Base-by-base conservation (phyloP, 2,329 filamentous ascomycete genomes). In the Geosmithia morbida region DNA sequence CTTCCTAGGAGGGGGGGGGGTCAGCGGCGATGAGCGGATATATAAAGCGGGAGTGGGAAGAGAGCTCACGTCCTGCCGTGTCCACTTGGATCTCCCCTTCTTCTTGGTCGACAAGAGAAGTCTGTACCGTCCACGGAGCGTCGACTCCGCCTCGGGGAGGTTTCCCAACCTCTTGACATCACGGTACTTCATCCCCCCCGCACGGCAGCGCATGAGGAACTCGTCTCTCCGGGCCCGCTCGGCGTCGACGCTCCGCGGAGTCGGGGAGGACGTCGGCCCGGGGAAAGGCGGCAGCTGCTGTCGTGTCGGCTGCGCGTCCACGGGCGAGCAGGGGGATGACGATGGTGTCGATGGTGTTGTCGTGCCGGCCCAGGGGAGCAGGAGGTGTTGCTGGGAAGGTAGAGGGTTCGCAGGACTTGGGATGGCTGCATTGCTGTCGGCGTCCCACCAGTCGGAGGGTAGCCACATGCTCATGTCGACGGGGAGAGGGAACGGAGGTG, bases 81-180 rank as follows among this genome's bases (percentile, higher is more conserved):
- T 68, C 83, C 83, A 88, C 49, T 71, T 62, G 0, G 84, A 83
- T 59, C 76, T 79, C 7, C 85, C 68, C 48, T 77, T 69, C 33
- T 72, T 67, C 54, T 77, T 77, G 13, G 64, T 62, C 64, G 85
- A 86, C 11, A 26, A n/a, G 20, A 87, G 60, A 2, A 72, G 77
- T 4, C 84, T 69, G 53, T 75, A 79, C 0, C 83, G 72, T 0
- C 85, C 85, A 14, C 85, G 72, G 39, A 89, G 67, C 1, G 85
- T 88, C 11, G 82, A 84, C 61, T 86, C 83, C 1, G 81, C 79
- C 54, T 85, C 80, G 0, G 58, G 61, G 52, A 81, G 81, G 1
- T 67, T 63, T 14, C 79, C 75, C 17, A 63, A 56, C 7, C 57
- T 54, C 39, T 72, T 72, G 55, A 87, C 86, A 49, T 83, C 70